Evolutionary conservation across 768 basidiomycete genomes (phyloP).

Genomic region (Terana coerulea): DNA sequence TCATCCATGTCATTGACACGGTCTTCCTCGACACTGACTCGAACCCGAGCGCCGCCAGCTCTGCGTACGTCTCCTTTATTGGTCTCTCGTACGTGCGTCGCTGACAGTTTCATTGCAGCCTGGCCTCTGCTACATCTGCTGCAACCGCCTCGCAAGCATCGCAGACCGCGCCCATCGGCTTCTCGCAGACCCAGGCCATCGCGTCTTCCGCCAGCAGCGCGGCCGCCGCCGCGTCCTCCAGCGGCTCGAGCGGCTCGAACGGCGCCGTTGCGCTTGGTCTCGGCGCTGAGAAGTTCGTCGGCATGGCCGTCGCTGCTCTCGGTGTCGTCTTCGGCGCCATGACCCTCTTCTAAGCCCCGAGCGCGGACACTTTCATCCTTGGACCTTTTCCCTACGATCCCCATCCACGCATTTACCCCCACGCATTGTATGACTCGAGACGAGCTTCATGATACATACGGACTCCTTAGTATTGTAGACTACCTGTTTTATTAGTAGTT

Average conservation of each 20-base stretch:
- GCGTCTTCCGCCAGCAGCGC: not conserved
- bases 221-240: not conserved
- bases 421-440: too few species aligned
- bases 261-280: constrained; percentile 1
- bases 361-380: too few species aligned
- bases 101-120: constrained; percentile 19
- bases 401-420: too few species aligned
- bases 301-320: not conserved
- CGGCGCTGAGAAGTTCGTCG: not conserved
- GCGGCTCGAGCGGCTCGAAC: not conserved
- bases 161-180: constrained; percentile 39
- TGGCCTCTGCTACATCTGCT: constrained; percentile 45
- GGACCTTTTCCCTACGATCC: too few species aligned
- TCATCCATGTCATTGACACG: constrained; percentile 57
- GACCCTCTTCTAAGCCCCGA: constrained; percentile 2
- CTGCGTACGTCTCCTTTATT: constrained; percentile 36
- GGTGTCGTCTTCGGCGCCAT: not conserved
- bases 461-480: too few species aligned
- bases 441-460: too few species aligned
- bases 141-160: constrained; percentile 32
- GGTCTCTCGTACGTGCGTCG: too few species aligned
- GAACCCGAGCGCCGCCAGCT: constrained; percentile 42
- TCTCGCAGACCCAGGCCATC: constrained; percentile 11
- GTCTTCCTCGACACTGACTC: constrained; percentile 45
- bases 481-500: too few species aligned